Evolutionary conservation across 2,329 filamentous ascomycete species (phyloP), one percentile per base, ranked within the genome.

Genomic region (Talaromyces sp.): DNA sequence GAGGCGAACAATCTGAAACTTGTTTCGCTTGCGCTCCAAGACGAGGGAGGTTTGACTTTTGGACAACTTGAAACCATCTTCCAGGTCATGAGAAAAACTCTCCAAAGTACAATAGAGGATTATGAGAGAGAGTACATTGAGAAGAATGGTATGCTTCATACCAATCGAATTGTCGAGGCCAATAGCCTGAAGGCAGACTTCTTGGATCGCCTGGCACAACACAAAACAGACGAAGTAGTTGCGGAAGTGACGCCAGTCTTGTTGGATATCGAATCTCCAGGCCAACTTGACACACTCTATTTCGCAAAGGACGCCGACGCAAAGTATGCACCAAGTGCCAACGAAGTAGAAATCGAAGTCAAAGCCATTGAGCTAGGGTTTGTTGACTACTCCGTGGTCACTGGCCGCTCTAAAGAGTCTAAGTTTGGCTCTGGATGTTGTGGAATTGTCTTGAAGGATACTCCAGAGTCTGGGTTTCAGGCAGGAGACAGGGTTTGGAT

Each of bases 281-380:
- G 54, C 40, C 18, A 23, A 5, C 34, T 56, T 3, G 54, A 44
- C 27, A 56, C 34, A 6, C 27, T 56, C 8, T 23, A 56, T 18
- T 56, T 34, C 23, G n/a, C 4, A 18, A 34, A 56, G 23, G 54
- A 56, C 27, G 6, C 23, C 3, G 18, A 27, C 2, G 7, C 9
- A 23, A 14, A 9, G 12, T 14, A 40, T 10, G 31, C 36, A n/a
- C 34, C 40, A 4, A 2, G 14, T n/a, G 36, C 9, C 7, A 23
- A 57, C 14, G 18, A 57, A 47, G 55, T 62, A 3, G 60, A 59
- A 14, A 52, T 62, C 18, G 9, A 62, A 16, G 47, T 54, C 1
- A 8, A 30, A 40, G 42, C 44, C 4, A 33, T 47, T 14, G 60
- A 56, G 16, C 1, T 62, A 12, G 52, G 36, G 18, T 55, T 55